A percentile compares a stretch with the other conserved stretches of the same genome.
phyloP scores from a whole-genome alignment of 306 rosid species.

The Mimosa bimucronata region DNA sequence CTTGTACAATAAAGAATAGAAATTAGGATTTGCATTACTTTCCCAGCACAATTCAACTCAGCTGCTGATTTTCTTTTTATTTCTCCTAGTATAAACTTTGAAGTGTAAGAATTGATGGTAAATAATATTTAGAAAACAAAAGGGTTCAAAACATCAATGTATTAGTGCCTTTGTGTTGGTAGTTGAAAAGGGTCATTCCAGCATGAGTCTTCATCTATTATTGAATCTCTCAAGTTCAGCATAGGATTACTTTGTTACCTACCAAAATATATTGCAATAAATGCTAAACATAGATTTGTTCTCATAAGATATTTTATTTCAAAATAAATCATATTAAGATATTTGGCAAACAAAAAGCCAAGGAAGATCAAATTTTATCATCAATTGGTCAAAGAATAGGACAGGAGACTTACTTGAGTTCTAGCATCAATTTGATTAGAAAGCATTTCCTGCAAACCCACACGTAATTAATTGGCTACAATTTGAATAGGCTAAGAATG shows the following conservation, averaged over 20 bases:
- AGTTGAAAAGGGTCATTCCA: slow-evolving; percentile 46
- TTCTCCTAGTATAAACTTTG: background rate
- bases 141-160: background rate
- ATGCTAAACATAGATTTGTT: background rate
- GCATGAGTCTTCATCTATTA: slow-evolving; percentile 48
- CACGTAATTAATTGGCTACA: too few species aligned
- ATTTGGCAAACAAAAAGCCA: too few species aligned
- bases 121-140: background rate
- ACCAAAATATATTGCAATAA: background rate
- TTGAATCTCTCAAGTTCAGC: too few species aligned
- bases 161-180: slow-evolving; percentile 12
- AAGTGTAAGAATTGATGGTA: background rate
- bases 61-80: background rate
- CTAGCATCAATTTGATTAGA: too few species aligned
- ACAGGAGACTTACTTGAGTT: too few species aligned
- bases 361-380: too few species aligned
- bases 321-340: too few species aligned
- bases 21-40: background rate
- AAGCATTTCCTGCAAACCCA: too few species aligned
- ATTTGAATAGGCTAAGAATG: background rate
- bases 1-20: background rate
- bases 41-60: background rate
- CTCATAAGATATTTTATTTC: too few species aligned
- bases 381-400: too few species aligned
- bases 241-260: slow-evolving; percentile 53